These are phyloP conservation scores for Jacaranda mimosifolia DNA, from an alignment of 257 asterid species.

Conservation along the genomic window DNA sequence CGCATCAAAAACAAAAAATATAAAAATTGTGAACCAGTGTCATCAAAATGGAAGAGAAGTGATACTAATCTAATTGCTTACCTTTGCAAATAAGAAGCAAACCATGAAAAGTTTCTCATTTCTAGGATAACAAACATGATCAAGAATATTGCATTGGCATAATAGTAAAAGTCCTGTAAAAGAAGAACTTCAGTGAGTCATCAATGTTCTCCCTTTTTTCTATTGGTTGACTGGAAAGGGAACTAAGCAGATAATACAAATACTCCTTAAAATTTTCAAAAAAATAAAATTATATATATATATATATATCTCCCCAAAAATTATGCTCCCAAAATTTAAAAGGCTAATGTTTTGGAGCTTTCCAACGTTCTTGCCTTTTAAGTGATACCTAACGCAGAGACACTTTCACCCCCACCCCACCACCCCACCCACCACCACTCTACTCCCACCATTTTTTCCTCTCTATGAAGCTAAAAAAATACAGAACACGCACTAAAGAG, in stretches of 20 bases:
- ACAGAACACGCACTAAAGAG: not conserved
- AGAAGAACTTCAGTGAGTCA: constrained; percentile 30
- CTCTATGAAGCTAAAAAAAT: constrained; percentile 16
- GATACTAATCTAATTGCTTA: constrained; percentile 37
- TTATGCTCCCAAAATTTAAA: constrained; percentile 36
- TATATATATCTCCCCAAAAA: not conserved
- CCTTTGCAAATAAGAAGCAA: constrained; percentile 99
- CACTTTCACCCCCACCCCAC: constrained; percentile 39
- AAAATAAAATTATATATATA: no score
- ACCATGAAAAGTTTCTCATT: constrained; percentile 97
- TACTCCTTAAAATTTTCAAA: constrained; percentile 14
- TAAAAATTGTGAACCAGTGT: constrained; percentile 2
- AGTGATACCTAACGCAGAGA: constrained; percentile 66
- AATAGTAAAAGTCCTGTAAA: constrained; percentile 91
- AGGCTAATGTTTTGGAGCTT: constrained; percentile 62
- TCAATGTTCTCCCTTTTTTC: constrained; percentile 3
- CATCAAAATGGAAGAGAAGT: constrained; percentile 23
- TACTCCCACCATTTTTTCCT: constrained; percentile 45
- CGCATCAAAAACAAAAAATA: not conserved
- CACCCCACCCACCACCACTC: constrained; percentile 43
- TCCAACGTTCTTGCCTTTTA: constrained; percentile 64
- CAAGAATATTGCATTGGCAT: constrained; percentile 89
- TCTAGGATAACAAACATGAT: constrained; percentile 79
- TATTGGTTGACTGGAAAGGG: not conserved
- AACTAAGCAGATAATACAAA: constrained; percentile 3